A percentile compares a stretch with the other conserved stretches of the same genome.
Evolutionary conservation across 1,284 basidiomycete species (phyloP).

Genomic region (Moesziomyces sp.): DNA sequence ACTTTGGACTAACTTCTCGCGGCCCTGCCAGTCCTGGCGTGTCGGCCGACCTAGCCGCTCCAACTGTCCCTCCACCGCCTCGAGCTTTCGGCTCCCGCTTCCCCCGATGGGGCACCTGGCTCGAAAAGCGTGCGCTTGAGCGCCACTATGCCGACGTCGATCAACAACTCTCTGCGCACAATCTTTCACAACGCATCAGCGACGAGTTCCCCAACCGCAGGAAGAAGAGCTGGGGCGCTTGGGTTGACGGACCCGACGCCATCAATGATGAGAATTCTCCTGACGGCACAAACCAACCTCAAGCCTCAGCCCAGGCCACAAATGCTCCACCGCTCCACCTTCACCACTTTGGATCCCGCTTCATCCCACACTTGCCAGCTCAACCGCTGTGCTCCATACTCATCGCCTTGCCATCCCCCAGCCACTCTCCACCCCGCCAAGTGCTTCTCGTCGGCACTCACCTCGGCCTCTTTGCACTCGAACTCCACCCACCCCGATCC

Average conservation of each 20-base stretch:
- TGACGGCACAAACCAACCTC: neutral
- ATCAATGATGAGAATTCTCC: conserved; percentile 19
- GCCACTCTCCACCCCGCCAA: conserved; percentile 4
- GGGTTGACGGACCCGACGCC: conserved; percentile 44
- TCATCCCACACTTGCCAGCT: conserved; percentile 51
- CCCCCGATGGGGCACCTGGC: conserved; percentile 49
- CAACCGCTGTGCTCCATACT: conserved; percentile 53
- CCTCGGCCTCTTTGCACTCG: conserved; percentile 46
- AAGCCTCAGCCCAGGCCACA: neutral
- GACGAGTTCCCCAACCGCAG: conserved; percentile 9
- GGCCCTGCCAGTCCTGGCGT: neutral
- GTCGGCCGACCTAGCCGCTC: neutral
- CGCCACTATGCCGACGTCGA: conserved; percentile 47
- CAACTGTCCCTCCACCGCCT: conserved; percentile 3
- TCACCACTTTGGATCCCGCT: conserved; percentile 48
- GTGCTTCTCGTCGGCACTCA: conserved; percentile 41
- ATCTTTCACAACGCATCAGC: neutral
- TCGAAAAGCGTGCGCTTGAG: conserved; percentile 51
- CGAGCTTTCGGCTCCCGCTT: conserved; percentile 33
- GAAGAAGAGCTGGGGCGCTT: conserved; percentile 51
- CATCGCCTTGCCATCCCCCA: conserved; percentile 26
- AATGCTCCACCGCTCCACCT: conserved; percentile 39
- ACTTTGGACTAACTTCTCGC: conserved; percentile 11
- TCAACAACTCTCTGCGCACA: conserved; percentile 1
- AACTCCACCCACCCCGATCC: conserved; percentile 9